phyloP scores from a whole-genome alignment of 306 rosid species.

The Comarum palustre region DNA sequence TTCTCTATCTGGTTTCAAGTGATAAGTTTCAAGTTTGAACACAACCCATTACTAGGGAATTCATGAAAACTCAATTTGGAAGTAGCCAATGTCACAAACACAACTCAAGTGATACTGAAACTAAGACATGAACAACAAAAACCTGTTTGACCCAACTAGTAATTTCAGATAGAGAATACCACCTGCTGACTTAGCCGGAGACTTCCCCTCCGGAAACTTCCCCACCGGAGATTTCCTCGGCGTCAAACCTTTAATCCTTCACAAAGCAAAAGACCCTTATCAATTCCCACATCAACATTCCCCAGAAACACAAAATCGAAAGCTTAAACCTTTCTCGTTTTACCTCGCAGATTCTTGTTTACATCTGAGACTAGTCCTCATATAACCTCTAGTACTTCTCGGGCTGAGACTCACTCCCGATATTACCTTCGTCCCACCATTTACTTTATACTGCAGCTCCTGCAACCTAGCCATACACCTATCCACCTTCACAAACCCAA shows the following conservation, averaged over 20 bases:
- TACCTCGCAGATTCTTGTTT: slow-evolving; percentile 87
- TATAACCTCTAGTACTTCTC: slow-evolving; percentile 78
- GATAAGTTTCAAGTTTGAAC: not conserved
- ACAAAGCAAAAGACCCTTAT: slow-evolving; percentile 23
- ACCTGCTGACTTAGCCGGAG: slow-evolving; percentile 64
- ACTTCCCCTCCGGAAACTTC: slow-evolving; percentile 69
- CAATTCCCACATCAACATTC: slow-evolving; percentile 4
- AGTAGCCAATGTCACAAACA: not conserved
- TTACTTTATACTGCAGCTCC: slow-evolving; percentile 78
- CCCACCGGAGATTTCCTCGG: slow-evolving; percentile 69
- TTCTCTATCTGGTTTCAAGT: not conserved
- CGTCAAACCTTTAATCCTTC: slow-evolving; percentile 53
- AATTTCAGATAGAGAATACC: slow-evolving; percentile 2
- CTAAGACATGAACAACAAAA: not conserved
- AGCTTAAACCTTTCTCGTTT: not conserved
- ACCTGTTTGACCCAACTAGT: not conserved
- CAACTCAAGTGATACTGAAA: not conserved
- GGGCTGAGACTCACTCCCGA: slow-evolving; percentile 91
- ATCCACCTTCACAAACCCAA: slow-evolving; percentile 68
- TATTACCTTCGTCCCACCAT: slow-evolving; percentile 76
- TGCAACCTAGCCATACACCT: slow-evolving; percentile 81
- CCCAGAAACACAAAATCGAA: not conserved
- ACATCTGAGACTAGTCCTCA: slow-evolving; percentile 86
- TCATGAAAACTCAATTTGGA: not conserved
- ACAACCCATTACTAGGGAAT: not conserved